These are phyloP conservation scores for Apophysomyces ossiformis DNA, from an alignment of 371 early-diverging fungal species.

Conservation along the genomic window DNA sequence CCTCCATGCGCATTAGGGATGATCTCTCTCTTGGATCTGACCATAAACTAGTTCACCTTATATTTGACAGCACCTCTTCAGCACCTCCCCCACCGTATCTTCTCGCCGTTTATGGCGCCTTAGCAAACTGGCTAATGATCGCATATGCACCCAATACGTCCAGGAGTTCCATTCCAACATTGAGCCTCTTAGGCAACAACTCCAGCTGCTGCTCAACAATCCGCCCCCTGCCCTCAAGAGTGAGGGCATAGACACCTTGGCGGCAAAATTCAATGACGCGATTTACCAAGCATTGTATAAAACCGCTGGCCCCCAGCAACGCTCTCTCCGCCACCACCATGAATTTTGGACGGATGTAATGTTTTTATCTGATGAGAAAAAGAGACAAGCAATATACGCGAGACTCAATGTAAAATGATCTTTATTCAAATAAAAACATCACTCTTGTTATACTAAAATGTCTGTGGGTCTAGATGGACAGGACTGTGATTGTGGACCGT, in stretches of 20 bases:
- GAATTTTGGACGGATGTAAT: conserved; percentile 19
- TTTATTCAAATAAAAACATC: too few species aligned
- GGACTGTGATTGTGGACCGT: too few species aligned
- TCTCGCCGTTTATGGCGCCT: not conserved
- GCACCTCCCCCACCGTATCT: not conserved
- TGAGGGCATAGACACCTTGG: not conserved
- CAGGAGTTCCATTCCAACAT: not conserved
- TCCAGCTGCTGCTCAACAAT: not conserved
- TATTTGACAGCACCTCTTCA: not conserved
- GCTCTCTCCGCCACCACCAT: not conserved
- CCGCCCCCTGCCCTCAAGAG: too few species aligned
- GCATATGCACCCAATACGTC: not conserved
- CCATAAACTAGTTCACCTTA: conserved; percentile 14
- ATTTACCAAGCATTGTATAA: not conserved
- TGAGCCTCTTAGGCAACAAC: not conserved
- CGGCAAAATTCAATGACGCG: not conserved
- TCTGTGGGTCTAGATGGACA: too few species aligned
- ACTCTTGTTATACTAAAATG: too few species aligned
- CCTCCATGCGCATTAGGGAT: conserved; percentile 3
- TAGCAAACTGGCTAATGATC: not conserved
- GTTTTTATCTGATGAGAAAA: too few species aligned
- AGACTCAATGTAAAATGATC: too few species aligned
- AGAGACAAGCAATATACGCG: too few species aligned
- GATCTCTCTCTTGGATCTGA: conserved; percentile 19
- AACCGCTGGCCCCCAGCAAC: not conserved